Evolutionary conservation across 257 asterid genomes (phyloP).

Genomic region (Penstemon barbatus): DNA sequence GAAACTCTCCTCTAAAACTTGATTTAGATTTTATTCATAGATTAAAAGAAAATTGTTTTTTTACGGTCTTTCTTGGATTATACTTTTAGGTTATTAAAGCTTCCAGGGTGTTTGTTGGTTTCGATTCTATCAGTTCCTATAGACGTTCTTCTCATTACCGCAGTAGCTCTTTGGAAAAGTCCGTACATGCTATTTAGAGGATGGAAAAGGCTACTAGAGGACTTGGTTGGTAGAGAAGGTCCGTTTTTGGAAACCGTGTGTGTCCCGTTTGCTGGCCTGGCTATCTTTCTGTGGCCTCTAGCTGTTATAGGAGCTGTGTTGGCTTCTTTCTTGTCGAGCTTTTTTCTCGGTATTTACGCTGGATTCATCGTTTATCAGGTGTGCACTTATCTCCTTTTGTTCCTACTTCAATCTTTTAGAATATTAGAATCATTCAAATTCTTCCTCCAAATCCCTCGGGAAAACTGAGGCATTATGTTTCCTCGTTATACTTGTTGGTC

Average conservation of each 20-base stretch:
- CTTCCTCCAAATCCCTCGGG: neutral
- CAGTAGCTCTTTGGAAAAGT: slow-evolving; percentile 86
- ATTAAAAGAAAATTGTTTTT: neutral
- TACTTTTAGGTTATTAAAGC: slow-evolving; percentile 49
- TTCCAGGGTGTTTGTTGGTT: slow-evolving; percentile 73
- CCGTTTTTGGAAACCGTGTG: slow-evolving; percentile 88
- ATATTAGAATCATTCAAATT: neutral
- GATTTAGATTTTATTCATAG: neutral
- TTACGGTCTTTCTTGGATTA: neutral
- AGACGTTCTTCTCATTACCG: slow-evolving; percentile 66
- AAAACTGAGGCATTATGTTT: too few species aligned
- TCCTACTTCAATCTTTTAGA: neutral
- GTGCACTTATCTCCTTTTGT: neutral
- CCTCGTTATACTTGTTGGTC: neutral
- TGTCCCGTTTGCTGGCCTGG: slow-evolving; percentile 88
- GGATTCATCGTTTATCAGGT: slow-evolving; percentile 85
- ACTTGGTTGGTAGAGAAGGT: slow-evolving; percentile 85
- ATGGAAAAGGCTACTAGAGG: slow-evolving; percentile 86
- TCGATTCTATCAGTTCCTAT: slow-evolving; percentile 53
- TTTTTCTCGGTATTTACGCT: slow-evolving; percentile 68
- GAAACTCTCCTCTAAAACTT: slow-evolving; percentile 20
- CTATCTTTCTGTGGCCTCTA: slow-evolving; percentile 84
- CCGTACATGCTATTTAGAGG: slow-evolving; percentile 85
- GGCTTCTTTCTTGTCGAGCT: slow-evolving; percentile 70
- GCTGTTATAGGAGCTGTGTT: slow-evolving; percentile 70